Evolutionary conservation across 495 filamentous ascomycete genomes (phyloP), one percentile per base, ranked within the genome.

Genomic region (Cladorrhinum samala): DNA sequence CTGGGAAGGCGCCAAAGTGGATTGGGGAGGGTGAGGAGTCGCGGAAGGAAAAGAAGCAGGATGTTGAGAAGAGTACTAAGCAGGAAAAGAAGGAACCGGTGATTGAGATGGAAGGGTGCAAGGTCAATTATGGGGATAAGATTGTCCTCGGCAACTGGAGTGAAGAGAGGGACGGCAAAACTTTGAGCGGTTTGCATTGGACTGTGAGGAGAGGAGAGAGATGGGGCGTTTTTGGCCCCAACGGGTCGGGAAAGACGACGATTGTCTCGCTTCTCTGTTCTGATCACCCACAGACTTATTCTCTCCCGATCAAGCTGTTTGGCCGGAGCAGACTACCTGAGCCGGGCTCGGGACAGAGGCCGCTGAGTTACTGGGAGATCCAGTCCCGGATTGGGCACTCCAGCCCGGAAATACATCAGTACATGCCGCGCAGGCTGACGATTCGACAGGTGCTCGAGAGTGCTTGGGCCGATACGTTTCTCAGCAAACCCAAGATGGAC

Each of bases 231-330:
- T 88, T 97, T 60, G 93, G 93, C 1, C 82, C 92, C 13, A 96
- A 97, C 61, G 93, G 85, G 17, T 87, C 84, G 11, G 87, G 88
- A 8, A 98, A 98, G 70, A 97, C 93, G 0, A 98, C 93, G 0
- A 75, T 98, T 46, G 77, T 96, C 14, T 93, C 91, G 2, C 74
- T 98, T 13, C 86, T 98, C 56, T 93, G 88, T 33, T 96, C 91
- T 2, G 93, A 98, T 63, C 93, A 98, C 56, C 93, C 93, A 0
- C 91, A 96, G 66, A 81, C 91, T 1, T 98, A 97, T 66, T 89
- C 89, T 2, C 79, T 87, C 20, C 91, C 91, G 14, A 85, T 98
- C 46, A 82, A 80, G 55, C 72, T 96, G 36, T 96, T 98, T 57
- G 88, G 89, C 2, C 83, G 84, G 19, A 84, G 84, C 41, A 81